Evolutionary conservation across 1,284 basidiomycete species (phyloP).

Genomic region (Porogramme epimiltina): DNA sequence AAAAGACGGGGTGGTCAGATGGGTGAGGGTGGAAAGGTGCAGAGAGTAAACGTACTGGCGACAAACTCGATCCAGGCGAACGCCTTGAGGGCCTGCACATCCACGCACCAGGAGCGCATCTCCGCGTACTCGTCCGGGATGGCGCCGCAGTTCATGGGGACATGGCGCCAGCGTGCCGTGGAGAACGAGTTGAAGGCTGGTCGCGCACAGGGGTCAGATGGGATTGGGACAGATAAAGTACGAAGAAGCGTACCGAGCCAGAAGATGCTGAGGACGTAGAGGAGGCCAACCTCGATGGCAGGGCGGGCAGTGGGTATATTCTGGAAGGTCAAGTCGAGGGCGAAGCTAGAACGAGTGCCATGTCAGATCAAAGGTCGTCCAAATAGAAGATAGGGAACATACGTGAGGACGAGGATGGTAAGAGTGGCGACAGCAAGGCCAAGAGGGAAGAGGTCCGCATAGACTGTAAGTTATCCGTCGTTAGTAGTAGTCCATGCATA

Average conservation of each 20-base stretch:
- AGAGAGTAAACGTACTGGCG: constrained; percentile 40
- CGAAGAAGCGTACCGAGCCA: constrained; percentile 50
- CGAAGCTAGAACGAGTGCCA: constrained; percentile 34
- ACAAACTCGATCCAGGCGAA: constrained; percentile 62
- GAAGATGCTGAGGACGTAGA: constrained; percentile 47
- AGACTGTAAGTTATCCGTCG: constrained; percentile 41
- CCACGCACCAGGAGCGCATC: constrained; percentile 52
- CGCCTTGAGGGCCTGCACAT: constrained; percentile 54
- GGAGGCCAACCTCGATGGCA: constrained; percentile 48
- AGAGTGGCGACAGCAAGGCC: constrained; percentile 56
- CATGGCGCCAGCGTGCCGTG: constrained; percentile 51
- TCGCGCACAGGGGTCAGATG: background rate
- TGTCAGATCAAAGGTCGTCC: background rate
- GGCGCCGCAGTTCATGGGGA: constrained; percentile 47
- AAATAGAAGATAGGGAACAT: constrained; percentile 15
- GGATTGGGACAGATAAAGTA: background rate
- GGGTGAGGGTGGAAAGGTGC: background rate
- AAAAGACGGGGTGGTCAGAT: background rate
- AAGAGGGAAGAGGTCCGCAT: constrained; percentile 61
- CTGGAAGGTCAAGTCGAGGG: constrained; percentile 42
- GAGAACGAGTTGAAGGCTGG: constrained; percentile 63
- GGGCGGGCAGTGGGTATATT: constrained; percentile 48
- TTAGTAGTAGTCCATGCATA: too few relatives aligned
- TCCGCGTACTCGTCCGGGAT: constrained; percentile 52
- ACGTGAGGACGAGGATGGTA: constrained; percentile 45